These are phyloP conservation scores for Colletotrichum ledebouriae DNA, from an alignment of 2,329 filamentous ascomycete genomes.

Conservation along the genomic window DNA sequence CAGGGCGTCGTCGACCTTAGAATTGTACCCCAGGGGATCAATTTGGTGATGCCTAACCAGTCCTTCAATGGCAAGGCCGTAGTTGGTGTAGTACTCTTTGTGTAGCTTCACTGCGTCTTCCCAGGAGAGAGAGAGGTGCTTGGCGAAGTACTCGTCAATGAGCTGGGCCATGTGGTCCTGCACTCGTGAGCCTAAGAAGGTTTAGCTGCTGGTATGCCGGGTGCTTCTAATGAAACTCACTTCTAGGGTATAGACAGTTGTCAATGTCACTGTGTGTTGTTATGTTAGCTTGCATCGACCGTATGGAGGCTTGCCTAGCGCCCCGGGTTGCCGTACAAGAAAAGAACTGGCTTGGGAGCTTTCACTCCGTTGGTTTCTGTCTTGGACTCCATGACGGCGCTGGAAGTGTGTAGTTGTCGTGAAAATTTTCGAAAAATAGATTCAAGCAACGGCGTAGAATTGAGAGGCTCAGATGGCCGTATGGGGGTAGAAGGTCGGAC, in stretches of 20 bases:
- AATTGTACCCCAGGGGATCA: slow-evolving; percentile 93
- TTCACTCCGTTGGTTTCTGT: slow-evolving; percentile 51
- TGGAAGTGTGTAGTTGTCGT: slow-evolving; percentile 6
- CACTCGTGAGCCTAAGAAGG: slow-evolving; percentile 76
- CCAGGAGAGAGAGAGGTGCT: slow-evolving; percentile 79
- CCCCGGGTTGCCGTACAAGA: slow-evolving; percentile 53
- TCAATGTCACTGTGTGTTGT: slow-evolving; percentile 84
- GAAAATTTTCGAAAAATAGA: background rate
- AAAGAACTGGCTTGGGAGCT: slow-evolving; percentile 56
- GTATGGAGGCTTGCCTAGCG: too few species aligned
- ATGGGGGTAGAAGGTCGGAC: background rate
- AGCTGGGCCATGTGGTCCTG: slow-evolving; percentile 89
- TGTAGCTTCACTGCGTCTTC: slow-evolving; percentile 90
- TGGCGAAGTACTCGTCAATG: slow-evolving; percentile 75
- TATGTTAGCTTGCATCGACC: background rate
- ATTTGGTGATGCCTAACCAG: slow-evolving; percentile 95
- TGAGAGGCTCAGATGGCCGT: background rate
- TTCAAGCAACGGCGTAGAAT: background rate
- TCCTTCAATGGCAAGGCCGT: slow-evolving; percentile 97
- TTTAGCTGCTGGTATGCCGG: slow-evolving; percentile 12
- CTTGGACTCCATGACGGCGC: slow-evolving; percentile 22
- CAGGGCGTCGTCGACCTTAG: slow-evolving; percentile 93
- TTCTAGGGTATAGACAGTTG: slow-evolving; percentile 95
- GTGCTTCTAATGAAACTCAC: slow-evolving; percentile 59
- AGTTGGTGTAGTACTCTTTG: slow-evolving; percentile 92